A percentile compares a stretch with the other conserved stretches of the same genome.
Conservation (phyloP, 306 rosid species). For the Cicer cuneatum region DNA sequence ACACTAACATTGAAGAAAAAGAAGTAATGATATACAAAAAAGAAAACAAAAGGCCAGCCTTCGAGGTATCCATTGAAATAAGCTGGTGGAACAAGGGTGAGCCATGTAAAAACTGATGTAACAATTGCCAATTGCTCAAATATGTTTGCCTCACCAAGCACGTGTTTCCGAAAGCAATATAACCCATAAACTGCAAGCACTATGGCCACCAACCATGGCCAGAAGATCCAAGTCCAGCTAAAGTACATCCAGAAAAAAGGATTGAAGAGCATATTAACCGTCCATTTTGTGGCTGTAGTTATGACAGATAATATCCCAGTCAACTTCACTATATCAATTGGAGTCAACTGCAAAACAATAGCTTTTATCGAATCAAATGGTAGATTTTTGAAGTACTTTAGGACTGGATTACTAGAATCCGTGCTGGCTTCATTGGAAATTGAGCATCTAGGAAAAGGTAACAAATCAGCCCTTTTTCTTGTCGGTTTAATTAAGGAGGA, state of each 20-base stretch:
- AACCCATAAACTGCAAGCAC: conserved; percentile 67
- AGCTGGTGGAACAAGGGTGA: conserved; percentile 89
- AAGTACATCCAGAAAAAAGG: conserved; percentile 98
- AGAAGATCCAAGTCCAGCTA: conserved; percentile 95
- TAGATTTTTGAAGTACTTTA: conserved; percentile 51
- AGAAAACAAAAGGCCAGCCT: conserved; percentile 95
- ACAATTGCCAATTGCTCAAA: conserved; percentile 83
- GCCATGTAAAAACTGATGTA: conserved; percentile 88
- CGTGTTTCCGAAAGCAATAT: conserved; percentile 68
- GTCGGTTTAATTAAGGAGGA: conserved; percentile 38
- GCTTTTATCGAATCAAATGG: conserved; percentile 64
- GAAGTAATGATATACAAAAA: conserved; percentile 86
- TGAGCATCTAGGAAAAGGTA: conserved; percentile 55
- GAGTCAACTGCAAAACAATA: conserved; percentile 65
- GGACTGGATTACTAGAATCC: conserved; percentile 60
- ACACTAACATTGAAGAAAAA: conserved; percentile 91
- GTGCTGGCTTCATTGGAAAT: conserved; percentile 54
- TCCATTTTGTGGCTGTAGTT: conserved; percentile 73
- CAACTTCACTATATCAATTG: conserved; percentile 75
- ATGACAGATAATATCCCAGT: conserved; percentile 63
- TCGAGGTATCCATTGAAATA: conserved; percentile 90
- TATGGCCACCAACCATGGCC: conserved; percentile 83
- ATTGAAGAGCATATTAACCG: conserved; percentile 60
- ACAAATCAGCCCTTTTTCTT: conserved; percentile 46
- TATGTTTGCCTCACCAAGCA: conserved; percentile 66